Base-by-base conservation (phyloP, 1,139 yeast genomes). In the Scheffersomyces titani region DNA sequence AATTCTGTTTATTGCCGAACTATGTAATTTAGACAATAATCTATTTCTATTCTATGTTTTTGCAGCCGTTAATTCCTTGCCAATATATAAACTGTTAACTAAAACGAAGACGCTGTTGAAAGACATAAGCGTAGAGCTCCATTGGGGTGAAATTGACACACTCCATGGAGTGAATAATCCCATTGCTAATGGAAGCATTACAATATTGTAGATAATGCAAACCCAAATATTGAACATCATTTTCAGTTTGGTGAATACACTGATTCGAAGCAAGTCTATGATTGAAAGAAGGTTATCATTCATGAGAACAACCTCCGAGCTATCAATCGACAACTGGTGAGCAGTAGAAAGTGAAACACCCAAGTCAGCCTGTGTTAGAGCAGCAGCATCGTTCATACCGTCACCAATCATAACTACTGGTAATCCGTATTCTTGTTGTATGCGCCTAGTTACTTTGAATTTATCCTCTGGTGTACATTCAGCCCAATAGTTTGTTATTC, bases 181-280 rank as follows among this genome's bases (percentile, higher is more conserved):
- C 49, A 46, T 46, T 19, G 49, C 49, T 16, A 46, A 22, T 13
- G 49, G 49, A 19, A 46, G 7, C 49, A 46, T 46, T 19, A 46
- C 22, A 6, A 46, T n/a, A 46, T 46, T 46, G 49, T 46, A 46
- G 49, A 46, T 16, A 46, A 46, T 46, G 9, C 49, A 46, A 20
- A 46, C 49, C 49, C 49, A 46, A 22, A 46, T 46, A 22, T 46
- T 46, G 49, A 46, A 46, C 22, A 46, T 46, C 49, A 46, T 46
- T 22, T 46, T 46, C 22, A 20, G 20, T n/a, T 46, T 46, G 20
- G 49, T 46, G n/a, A 46, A 22, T 5, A 46, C 24, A 46, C 49
- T 46, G 49, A 46, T 46, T 46, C 49, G 20, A 46, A 46, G 49
- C 49, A 46, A 19, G 7, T 46, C 49, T 2, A 46, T 46, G 16